These are phyloP conservation scores for Leishmania mexicana DNA, from an alignment of 208 protist genomes.

Conservation along the genomic window DNA sequence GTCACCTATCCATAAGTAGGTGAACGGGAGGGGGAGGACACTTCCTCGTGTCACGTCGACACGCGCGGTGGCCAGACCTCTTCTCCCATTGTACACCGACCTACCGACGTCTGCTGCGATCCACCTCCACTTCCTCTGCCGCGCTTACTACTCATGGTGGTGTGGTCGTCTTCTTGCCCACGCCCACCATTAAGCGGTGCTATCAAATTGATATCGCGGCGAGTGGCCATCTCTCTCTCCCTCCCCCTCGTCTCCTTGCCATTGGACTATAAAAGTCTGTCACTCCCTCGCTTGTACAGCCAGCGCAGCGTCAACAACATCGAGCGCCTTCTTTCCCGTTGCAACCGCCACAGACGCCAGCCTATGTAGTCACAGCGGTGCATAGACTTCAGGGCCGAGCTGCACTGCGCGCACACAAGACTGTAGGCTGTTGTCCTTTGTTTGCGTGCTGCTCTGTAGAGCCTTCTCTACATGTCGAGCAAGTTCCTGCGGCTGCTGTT, in stretches of 20 bases:
- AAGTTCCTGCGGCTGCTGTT: conserved; percentile 72
- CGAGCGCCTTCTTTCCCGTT: background rate
- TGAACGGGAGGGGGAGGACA: background rate
- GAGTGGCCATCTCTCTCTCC: background rate
- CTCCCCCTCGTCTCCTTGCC: background rate
- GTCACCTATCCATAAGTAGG: background rate
- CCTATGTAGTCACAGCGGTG: background rate
- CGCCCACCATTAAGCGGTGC: background rate
- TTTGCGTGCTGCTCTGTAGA: background rate
- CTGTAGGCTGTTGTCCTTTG: background rate
- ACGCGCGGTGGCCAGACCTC: background rate
- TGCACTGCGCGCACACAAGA: background rate
- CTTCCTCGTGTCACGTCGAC: background rate
- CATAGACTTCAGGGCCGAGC: background rate
- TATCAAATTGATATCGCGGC: background rate
- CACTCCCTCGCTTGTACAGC: background rate
- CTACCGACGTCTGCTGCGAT: background rate
- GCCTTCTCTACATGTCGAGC: conserved; percentile 21
- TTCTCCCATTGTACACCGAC: background rate
- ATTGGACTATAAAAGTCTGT: background rate
- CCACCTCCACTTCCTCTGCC: background rate
- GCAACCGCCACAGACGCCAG: background rate
- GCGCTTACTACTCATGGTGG: background rate
- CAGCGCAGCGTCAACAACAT: background rate
- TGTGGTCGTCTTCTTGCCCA: background rate